Evolutionary conservation across 805 yeast species (phyloP).

Genomic region (Teunomyces funiuensis): DNA sequence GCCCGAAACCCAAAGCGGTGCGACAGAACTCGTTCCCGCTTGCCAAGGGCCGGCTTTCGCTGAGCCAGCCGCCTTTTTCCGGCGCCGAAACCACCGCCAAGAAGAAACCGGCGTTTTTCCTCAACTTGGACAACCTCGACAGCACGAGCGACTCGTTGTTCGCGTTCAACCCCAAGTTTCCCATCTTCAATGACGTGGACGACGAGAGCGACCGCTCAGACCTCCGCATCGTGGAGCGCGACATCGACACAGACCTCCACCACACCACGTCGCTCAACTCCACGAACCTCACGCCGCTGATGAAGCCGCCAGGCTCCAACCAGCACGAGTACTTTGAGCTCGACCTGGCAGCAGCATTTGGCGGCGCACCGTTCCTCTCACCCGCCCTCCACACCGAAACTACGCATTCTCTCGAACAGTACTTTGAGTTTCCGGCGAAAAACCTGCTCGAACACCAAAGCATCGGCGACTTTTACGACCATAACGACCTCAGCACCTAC

Average conservation of each 20-base stretch:
- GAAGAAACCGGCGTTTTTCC: constrained; percentile 12
- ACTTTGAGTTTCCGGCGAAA: not conserved
- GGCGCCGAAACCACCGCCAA: too few relatives aligned
- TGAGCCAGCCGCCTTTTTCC: constrained; percentile 4
- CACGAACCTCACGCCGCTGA: constrained; percentile 28
- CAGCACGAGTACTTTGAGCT: constrained; percentile 16
- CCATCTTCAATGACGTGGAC: constrained; percentile 13
- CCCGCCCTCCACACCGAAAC: not conserved
- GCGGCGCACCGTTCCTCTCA: not conserved
- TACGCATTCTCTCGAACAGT: not conserved
- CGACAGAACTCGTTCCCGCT: constrained; percentile 17
- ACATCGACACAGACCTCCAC: constrained; percentile 13
- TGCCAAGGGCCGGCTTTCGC: constrained; percentile 3
- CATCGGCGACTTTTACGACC: not conserved
- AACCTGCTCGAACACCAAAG: not conserved
- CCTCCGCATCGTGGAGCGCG: constrained; percentile 16
- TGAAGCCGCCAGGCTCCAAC: constrained; percentile 30
- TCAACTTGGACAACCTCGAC: constrained; percentile 13
- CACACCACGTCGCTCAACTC: constrained; percentile 10
- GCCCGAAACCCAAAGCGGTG: constrained; percentile 11
- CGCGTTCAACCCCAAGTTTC: constrained; percentile 12
- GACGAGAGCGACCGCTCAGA: constrained; percentile 10
- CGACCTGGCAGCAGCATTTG: not conserved
- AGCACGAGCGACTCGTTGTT: constrained; percentile 7
- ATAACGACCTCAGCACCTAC: not conserved